Evolutionary conservation across 2,329 filamentous ascomycete genomes (phyloP).

Genomic region (Aaosphaeria arxii): DNA sequence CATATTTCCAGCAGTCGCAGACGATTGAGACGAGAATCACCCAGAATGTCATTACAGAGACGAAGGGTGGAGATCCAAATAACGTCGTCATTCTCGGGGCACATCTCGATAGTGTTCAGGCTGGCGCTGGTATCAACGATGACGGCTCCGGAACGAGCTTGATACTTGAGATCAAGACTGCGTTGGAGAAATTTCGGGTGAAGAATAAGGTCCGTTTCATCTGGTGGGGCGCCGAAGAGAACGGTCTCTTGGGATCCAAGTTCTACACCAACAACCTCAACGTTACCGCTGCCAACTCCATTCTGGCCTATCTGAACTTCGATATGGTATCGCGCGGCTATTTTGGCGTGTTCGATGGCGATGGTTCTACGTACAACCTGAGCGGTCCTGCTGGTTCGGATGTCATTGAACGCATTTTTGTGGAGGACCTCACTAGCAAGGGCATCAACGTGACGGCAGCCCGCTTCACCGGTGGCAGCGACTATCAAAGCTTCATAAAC

Average conservation of each 20-base stretch:
- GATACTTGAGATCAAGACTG: conserved; percentile 36
- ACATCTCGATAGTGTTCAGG: conserved; percentile 37
- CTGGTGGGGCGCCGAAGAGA: conserved; percentile 42
- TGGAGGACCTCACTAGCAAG: conserved; percentile 32
- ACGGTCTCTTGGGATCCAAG: conserved; percentile 37
- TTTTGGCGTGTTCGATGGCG: conserved; percentile 40
- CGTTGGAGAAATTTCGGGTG: conserved; percentile 35
- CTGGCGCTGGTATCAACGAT: conserved; percentile 41
- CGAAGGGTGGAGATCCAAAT: conserved; percentile 33
- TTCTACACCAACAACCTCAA: conserved; percentile 37
- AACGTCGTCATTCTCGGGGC: conserved; percentile 39
- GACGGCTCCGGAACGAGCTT: conserved; percentile 39
- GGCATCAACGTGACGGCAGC: conserved; percentile 36
- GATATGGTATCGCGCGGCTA: conserved; percentile 42
- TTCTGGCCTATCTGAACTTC: conserved; percentile 43
- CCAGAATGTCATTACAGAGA: conserved; percentile 41
- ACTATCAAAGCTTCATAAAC: conserved; percentile 41
- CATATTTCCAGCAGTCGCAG: conserved; percentile 46
- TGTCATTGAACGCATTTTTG: conserved; percentile 34
- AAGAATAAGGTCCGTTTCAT: conserved; percentile 42
- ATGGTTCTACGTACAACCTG: conserved; percentile 33
- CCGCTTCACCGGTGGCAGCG: conserved; percentile 38
- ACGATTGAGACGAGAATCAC: conserved; percentile 50
- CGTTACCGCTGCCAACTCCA: conserved; percentile 29
- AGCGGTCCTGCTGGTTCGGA: conserved; percentile 32